Evolutionary conservation across 805 yeast genomes (phyloP), one percentile per base, ranked within the genome.

Genomic region (Metschnikowia vanudenii): DNA sequence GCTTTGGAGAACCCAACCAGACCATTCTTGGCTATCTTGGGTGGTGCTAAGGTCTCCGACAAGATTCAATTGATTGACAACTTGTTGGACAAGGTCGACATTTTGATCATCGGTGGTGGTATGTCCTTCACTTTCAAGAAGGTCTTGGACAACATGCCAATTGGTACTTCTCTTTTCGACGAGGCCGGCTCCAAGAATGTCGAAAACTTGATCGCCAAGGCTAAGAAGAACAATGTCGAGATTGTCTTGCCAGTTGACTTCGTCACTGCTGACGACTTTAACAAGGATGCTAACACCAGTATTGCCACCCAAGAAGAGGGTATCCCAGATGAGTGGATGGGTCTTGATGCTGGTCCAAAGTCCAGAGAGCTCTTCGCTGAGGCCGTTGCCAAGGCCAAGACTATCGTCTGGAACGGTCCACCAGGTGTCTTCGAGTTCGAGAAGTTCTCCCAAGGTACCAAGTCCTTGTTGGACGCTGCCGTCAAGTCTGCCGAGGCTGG

Each of bases 361-460:
- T 80, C 96, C 53, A 78, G 81, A 64, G 79, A 82, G 72, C 79
- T 86, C 60, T 94, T 87, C 69, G 80, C 84, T 58, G 83, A 76
- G 57, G 84, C 96, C 56, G 88, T 94, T 61, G 85, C 86, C 57
- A 79, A 85, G 74, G 95, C 99, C 61, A 90, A 92, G 84, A 94
- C 99, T 64, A 92, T 94, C 64, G 94, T 94, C 69, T 94, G 99
- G 99, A 94, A 94, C 80, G 99, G 99, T 71, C 99, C 99, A 57
- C 97, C 99, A 74, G 99, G 99, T 81, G 99, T 94, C 62, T 94
- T 94, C 71, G 99, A 94, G 79, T 94, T 94, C 66, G 96, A 88
- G 60, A 80, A 79, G 64, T 94, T 94, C 69, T 85, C 97, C 60
- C 73, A 73, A 51, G 98, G 98, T 75, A 92, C 98, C 68, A 88